Conservation (phyloP, 192 early-diverging fungal species). For the Entomortierella lignicola region DNA sequence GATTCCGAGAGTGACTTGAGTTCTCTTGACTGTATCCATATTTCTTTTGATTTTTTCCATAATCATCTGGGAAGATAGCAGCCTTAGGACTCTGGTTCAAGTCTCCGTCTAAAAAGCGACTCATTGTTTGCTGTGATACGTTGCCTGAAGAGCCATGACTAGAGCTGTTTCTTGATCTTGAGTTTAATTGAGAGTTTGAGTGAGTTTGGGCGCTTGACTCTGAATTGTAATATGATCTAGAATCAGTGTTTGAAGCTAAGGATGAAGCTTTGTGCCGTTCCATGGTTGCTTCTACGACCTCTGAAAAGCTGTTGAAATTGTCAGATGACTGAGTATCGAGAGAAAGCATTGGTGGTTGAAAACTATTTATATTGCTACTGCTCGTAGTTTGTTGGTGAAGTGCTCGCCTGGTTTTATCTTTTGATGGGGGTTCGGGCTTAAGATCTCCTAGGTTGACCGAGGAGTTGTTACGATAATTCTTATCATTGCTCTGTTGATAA, state of each 20-base stretch:
- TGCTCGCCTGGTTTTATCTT: conserved; percentile 21
- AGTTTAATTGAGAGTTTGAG: not conserved
- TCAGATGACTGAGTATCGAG: conserved; percentile 28
- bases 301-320: conserved; percentile 15
- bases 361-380: not conserved
- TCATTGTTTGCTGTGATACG: not conserved
- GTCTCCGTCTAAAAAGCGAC: not conserved
- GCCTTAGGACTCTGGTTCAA: not conserved
- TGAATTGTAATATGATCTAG: not conserved
- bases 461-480: not conserved
- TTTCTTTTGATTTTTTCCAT: not conserved
- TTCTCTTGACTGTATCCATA: not conserved
- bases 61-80: not conserved
- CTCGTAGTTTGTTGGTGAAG: not conserved
- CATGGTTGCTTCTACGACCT: conserved; percentile 35
- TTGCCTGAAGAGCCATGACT: conserved; percentile 1
- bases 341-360: conserved; percentile 24
- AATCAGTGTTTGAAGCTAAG: conserved; percentile 5
- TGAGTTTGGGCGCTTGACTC: conserved; percentile 1
- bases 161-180: conserved; percentile 12
- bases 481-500: not conserved
- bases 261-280: conserved; percentile 13
- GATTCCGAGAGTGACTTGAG: not conserved
- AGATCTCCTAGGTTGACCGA: conserved; percentile 9
- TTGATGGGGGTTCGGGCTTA: conserved; percentile 33